These are phyloP conservation scores for Halophytophthora batemanensis DNA, from an alignment of 352 stramenopile genomes.

Conservation along the genomic window DNA sequence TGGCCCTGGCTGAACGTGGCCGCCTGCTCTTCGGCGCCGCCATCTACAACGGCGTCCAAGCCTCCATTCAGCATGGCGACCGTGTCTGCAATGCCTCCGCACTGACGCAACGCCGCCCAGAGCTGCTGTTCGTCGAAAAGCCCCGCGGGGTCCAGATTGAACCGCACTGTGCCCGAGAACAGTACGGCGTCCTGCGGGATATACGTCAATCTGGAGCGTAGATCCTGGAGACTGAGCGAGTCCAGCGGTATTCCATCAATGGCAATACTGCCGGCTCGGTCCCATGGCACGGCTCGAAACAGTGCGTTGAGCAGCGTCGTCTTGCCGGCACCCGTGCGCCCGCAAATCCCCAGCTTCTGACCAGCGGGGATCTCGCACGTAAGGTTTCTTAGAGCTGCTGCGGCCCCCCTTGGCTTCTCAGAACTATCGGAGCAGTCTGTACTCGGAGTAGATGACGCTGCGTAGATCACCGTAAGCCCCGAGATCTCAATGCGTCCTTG, in stretches of 20 bases:
- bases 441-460: not conserved
- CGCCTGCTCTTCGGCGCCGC: conserved; percentile 29
- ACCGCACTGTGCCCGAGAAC: conserved; percentile 78
- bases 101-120: conserved; percentile 53
- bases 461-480: conserved; percentile 50
- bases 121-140: conserved; percentile 43
- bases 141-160: conserved; percentile 77
- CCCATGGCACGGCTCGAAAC: conserved; percentile 66
- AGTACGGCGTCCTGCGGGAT: conserved; percentile 84
- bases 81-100: conserved; percentile 36
- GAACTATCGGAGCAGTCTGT: too few species aligned
- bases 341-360: conserved; percentile 81
- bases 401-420: not conserved
- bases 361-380: conserved; percentile 45
- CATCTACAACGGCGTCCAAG: conserved; percentile 48
- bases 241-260: conserved; percentile 78
- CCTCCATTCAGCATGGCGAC: conserved; percentile 43
- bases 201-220: conserved; percentile 74
- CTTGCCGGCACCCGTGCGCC: conserved; percentile 90
- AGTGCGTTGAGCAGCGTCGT: conserved; percentile 82
- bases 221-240: conserved; percentile 49
- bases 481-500: conserved; percentile 49
- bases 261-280: conserved; percentile 39
- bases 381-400: conserved; percentile 41
- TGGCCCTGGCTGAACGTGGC: conserved; percentile 72